Evolutionary conservation across 1,284 basidiomycete genomes (phyloP), one percentile per base, ranked within the genome.

Genomic region (Omphalotus olearius): DNA sequence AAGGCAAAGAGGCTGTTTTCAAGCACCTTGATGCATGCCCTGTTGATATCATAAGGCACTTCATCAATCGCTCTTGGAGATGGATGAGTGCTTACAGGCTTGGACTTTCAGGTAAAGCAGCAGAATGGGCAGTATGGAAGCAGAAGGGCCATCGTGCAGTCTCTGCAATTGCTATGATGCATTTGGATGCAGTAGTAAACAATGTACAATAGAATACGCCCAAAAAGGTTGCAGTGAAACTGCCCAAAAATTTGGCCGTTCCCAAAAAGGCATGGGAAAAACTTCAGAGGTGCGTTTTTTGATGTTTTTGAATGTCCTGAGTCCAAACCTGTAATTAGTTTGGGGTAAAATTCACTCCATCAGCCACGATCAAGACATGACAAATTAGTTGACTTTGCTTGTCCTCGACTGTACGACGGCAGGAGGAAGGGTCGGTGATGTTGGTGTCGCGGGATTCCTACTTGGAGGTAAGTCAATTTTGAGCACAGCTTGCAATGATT

Each of bases 371-470:
- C n/a, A n/a, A n/a, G n/a, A n/a, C n/a, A n/a, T 40, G 26, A 13
- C 3, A 6, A 39, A 14, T n/a, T 48, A 26, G 47, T 48, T n/a
- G 37, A 26, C 2, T 39, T 48, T 40, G 37, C 10, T 37, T 48
- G 47, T 48, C 47, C 37, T 14, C 47, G n/a, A 48, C 49, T 45
- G 42, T 26, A 47, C 51, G 16, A 53, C 71, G 4, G 65, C 67
- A 2, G 72, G 72, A 11, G 70, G 70, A 16, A 62, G 69, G 4
- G 62, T 62, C 4, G 55, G 64, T 6, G 64, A 67, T 33, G 69
- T 70, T 25, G 70, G 70, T 16, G 66, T 71, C 16, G 62, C 61
- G 10, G 69, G 69, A 6, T 66, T 66, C 43, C 61, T 63, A 2
- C 60, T 69, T 2, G 67, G 69, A 41, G 70, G 68, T 59, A 54